Percentiles rank a stretch among this genome's conserved stretches.
Conservation (phyloP, 768 basidiomycete species). For the Suillus americanus region DNA sequence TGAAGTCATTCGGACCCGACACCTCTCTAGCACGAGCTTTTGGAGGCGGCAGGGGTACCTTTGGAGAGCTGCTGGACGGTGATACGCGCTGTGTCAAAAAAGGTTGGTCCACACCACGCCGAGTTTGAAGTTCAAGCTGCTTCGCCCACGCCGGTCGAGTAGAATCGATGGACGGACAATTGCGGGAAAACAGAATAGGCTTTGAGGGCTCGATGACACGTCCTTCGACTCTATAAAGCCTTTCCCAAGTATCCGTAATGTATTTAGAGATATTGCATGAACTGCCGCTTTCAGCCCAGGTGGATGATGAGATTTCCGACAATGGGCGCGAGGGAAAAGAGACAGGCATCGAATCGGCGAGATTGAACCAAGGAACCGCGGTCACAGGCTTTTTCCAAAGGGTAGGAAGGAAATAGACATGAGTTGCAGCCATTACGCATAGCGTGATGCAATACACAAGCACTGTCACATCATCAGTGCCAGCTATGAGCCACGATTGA, state of each 20-base stretch:
- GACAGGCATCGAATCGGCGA: constrained; percentile 4
- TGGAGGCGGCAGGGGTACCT: constrained; percentile 31
- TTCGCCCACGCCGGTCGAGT: constrained; percentile 52
- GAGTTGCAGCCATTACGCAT: constrained; percentile 45
- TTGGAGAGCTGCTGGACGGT: constrained; percentile 18
- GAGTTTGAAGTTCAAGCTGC: constrained; percentile 30
- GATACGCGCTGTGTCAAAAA: constrained; percentile 36
- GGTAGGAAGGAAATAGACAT: constrained; percentile 40
- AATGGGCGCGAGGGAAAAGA: constrained; percentile 13
- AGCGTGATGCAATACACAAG: constrained; percentile 57
- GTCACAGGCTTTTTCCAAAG: constrained; percentile 57
- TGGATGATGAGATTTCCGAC: constrained; percentile 8
- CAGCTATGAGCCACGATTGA: constrained; percentile 4
- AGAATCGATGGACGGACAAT: constrained; percentile 21
- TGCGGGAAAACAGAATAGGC: constrained; percentile 18
- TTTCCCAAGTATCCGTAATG: constrained; percentile 32
- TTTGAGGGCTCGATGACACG: constrained; percentile 16
- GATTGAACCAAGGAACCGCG: constrained; percentile 57
- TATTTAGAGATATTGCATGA: constrained; percentile 29
- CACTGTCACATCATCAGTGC: constrained; percentile 31
- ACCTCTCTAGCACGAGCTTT: constrained; percentile 28
- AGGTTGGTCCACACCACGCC: constrained; percentile 59
- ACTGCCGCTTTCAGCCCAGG: constrained; percentile 11
- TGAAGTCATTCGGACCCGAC: constrained; percentile 26
- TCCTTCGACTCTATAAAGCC: constrained; percentile 22